Percentiles rank a stretch among this genome's conserved stretches.
Evolutionary conservation across 139 green algal genomes (phyloP).

Genomic region (Haematococcus sp.): DNA sequence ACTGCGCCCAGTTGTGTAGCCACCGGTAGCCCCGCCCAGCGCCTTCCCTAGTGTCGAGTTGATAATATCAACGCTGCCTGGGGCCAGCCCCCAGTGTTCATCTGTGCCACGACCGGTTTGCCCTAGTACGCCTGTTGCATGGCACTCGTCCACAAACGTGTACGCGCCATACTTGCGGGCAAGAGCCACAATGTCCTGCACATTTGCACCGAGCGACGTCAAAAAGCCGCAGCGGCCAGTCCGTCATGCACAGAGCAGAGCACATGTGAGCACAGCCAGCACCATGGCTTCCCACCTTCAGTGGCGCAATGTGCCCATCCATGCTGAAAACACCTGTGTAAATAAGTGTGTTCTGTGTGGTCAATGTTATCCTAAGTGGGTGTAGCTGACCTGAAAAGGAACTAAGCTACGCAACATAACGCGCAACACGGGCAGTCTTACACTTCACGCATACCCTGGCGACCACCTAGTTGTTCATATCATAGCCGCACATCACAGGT

Average conservation of each 20-base stretch:
- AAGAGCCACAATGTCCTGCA: slow-evolving; percentile 48
- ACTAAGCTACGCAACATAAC: too few species aligned
- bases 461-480: too few species aligned
- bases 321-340: slow-evolving; percentile 65
- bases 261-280: too few species aligned
- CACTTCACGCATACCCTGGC: too few species aligned
- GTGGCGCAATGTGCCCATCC: slow-evolving; percentile 59
- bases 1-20: slow-evolving; percentile 12
- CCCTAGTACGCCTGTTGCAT: slow-evolving; percentile 66
- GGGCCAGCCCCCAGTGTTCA: slow-evolving; percentile 52
- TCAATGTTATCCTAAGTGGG: too few species aligned
- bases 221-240: too few species aligned
- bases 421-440: too few species aligned
- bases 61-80: slow-evolving; percentile 61
- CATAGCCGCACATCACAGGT: too few species aligned
- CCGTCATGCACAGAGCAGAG: too few species aligned
- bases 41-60: slow-evolving; percentile 75
- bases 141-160: slow-evolving; percentile 36
- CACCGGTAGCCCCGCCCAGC: slow-evolving; percentile 61
- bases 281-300: slow-evolving; percentile 3
- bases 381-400: too few species aligned
- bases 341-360: background rate
- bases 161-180: slow-evolving; percentile 49
- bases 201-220: slow-evolving; percentile 46
- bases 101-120: slow-evolving; percentile 56